These are phyloP conservation scores for Silene vulgaris DNA, from an alignment of 179 eudicot species.

Conservation along the genomic window DNA sequence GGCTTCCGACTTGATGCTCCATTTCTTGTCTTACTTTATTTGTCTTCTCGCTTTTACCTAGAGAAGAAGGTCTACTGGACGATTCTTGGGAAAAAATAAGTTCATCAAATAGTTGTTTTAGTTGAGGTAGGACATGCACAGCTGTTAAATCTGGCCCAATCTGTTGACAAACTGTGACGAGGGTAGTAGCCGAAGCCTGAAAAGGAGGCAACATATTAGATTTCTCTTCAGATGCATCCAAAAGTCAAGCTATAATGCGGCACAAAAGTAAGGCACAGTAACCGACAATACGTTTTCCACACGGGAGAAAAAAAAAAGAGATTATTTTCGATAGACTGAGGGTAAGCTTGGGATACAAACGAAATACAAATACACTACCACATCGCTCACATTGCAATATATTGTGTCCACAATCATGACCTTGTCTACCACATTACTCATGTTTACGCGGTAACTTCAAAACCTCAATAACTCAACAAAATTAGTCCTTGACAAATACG, in stretches of 20 bases:
- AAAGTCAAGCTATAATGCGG: not conserved
- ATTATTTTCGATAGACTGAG: not conserved
- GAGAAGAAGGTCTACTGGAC: conserved; percentile 31
- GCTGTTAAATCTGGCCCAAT: conserved; percentile 87
- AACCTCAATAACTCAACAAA: not conserved
- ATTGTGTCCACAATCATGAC: not conserved
- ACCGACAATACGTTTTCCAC: not conserved
- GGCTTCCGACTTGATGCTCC: conserved; percentile 50
- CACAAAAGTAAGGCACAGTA: not conserved
- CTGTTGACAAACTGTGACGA: conserved; percentile 67
- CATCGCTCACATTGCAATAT: not conserved
- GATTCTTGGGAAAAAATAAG: conserved; percentile 83
- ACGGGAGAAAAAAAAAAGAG: not conserved
- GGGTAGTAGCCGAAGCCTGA: conserved; percentile 79
- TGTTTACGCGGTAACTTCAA: not conserved
- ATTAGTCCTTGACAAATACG: too few relatives aligned
- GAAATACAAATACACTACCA: not conserved
- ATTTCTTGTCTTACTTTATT: conserved; percentile 33
- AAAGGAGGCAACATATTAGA: conserved; percentile 7
- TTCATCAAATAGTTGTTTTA: conserved; percentile 73
- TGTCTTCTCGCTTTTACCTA: conserved; percentile 34
- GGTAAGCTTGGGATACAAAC: not conserved
- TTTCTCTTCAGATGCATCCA: conserved; percentile 14
- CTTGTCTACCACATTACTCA: not conserved
- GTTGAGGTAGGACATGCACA: conserved; percentile 74